Conservation (phyloP, 2,329 filamentous ascomycete genomes). For the Fusarium phyllophilum region DNA sequence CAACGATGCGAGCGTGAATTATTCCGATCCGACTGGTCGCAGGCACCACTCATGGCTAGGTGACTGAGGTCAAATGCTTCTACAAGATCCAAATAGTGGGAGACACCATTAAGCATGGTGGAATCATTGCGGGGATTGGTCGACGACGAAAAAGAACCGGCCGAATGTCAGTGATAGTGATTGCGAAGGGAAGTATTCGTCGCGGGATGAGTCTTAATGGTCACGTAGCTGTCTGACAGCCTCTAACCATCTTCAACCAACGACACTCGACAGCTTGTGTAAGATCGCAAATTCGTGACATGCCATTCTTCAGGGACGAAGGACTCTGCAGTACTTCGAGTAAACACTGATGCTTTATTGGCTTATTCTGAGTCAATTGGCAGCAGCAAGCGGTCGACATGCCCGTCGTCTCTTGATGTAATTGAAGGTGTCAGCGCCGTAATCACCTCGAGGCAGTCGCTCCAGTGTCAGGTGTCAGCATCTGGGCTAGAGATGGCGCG, state of each 20-base stretch:
- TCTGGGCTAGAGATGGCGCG: neutral
- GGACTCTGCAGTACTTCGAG: neutral
- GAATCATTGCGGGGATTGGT: neutral
- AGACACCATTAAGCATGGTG: neutral
- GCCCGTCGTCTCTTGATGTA: neutral
- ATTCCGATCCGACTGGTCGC: neutral
- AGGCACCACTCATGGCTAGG: neutral
- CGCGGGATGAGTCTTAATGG: neutral
- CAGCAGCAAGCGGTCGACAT: neutral
- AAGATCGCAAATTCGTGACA: neutral
- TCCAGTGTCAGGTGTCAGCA: neutral
- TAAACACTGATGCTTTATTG: neutral
- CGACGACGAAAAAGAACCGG: too few relatives aligned
- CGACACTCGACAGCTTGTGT: neutral
- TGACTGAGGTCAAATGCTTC: neutral
- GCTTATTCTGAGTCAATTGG: neutral
- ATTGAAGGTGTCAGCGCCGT: too few relatives aligned
- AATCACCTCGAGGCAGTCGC: neutral
- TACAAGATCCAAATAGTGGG: neutral
- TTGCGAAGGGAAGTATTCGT: neutral
- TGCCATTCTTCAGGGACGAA: neutral
- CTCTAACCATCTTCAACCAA: neutral
- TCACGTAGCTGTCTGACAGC: neutral
- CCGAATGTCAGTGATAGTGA: neutral
- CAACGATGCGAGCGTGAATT: neutral